Evolutionary conservation across 805 yeast species (phyloP), one percentile per base, ranked within the genome.

Genomic region (Starmerella cellae): DNA sequence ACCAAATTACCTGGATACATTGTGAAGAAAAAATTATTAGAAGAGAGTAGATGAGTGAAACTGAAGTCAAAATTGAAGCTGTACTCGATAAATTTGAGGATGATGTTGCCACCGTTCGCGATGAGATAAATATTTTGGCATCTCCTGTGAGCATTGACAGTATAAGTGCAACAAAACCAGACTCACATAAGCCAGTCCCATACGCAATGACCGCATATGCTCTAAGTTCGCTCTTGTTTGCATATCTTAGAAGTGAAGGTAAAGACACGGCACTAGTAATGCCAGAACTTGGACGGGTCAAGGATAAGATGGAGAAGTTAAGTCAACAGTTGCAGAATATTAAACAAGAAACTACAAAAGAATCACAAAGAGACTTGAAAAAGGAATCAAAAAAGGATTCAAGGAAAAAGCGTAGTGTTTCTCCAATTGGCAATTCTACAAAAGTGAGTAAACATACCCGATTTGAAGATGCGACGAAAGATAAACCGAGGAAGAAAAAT

Each of bases 171-270:
- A 43, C 37, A 9, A 42, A 31, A 34, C 19, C 30, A 18, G 50
- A 32, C 16, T 38, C 28, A 18, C n/a, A 36, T n/a, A 22, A 31
- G 22, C 43, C 49, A 4, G 39, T 19, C 23, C 55, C 53, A 5
- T 53, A 52, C 29, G 53, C 46, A 6, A 31, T 53, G 14, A 39
- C 50, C 45, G 65, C 77, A 11, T 77, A 78, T 57, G 63, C 73
- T 2, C 51, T 77, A 22, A 64, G 74, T 9, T 75, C 84, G 0
- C 54, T 75, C 18, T 62, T 75, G 42, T 78, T 71, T 58, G 69
- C 79, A 4, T 73, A 75, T 52, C 57, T 79, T 44, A 76, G 79
- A 49, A 55, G 75, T 0, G 61, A 61, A 14, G 88, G 88, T 1
- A 58, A 67, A 14, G 73, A 76, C 44, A 70, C 78, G 1, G 67